Percentiles rank a stretch among this genome's conserved stretches.
Evolutionary conservation across 495 filamentous ascomycete genomes (phyloP).

Genomic region (Talaromyces liani): DNA sequence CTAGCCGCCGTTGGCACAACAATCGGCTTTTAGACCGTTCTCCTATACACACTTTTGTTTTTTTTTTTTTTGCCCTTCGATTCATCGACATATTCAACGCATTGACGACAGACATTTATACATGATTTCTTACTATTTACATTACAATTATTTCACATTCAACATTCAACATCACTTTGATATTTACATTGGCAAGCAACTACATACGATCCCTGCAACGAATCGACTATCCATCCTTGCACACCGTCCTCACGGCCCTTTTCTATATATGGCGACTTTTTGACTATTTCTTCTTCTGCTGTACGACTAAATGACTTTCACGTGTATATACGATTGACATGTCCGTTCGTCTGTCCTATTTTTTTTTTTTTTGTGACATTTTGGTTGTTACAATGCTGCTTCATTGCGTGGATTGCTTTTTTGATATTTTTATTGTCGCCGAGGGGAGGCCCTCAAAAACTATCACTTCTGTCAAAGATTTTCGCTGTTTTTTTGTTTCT

Average conservation of each 20-base stretch:
- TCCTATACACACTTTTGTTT: too few species aligned
- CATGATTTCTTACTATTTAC: not conserved
- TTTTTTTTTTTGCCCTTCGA: not conserved
- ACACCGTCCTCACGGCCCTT: not conserved
- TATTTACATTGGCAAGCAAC: not conserved
- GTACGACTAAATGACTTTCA: constrained; percentile 1
- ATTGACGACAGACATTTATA: constrained; percentile 6
- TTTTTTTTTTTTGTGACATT: not conserved
- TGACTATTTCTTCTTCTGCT: not conserved
- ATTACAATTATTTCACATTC: not conserved
- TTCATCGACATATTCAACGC: not conserved
- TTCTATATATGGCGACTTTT: not conserved
- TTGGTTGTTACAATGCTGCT: not conserved
- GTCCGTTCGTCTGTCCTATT: not conserved
- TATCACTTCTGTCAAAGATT: not conserved
- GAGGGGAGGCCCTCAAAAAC: too few species aligned
- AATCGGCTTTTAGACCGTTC: constrained; percentile 37
- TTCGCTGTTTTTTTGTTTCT: not conserved
- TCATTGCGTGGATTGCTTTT: not conserved
- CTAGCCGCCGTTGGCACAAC: constrained; percentile 52
- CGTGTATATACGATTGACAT: constrained; percentile 6
- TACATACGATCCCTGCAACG: not conserved
- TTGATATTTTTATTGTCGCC: not conserved
- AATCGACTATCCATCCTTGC: not conserved
- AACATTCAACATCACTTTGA: not conserved